phyloP scores from a whole-genome alignment of 805 yeast genomes.

The Ogataea sp. region DNA sequence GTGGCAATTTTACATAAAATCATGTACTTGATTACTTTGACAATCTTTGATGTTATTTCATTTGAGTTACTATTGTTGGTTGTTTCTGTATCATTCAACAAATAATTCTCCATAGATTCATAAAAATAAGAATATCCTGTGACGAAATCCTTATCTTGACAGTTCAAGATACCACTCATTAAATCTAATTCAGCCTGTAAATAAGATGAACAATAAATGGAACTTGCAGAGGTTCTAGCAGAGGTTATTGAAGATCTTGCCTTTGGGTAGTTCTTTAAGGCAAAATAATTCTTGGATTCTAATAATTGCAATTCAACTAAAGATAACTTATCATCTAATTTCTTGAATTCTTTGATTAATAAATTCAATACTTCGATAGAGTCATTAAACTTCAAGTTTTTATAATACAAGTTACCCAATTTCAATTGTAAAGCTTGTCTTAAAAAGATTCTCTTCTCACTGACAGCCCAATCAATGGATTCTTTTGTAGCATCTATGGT shows the following conservation, averaged over 20 bases:
- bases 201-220: conserved; percentile 90
- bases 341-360: conserved; percentile 78
- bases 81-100: conserved; percentile 34
- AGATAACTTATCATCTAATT: conserved; percentile 90
- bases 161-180: conserved; percentile 92
- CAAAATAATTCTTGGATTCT: conserved; percentile 85
- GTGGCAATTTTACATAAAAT: conserved; percentile 89
- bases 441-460: conserved; percentile 77
- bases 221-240: conserved; percentile 95
- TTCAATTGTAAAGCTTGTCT: conserved; percentile 84
- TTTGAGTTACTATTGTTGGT: conserved; percentile 29
- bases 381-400: conserved; percentile 53
- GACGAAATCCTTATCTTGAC: conserved; percentile 93
- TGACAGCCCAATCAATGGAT: conserved; percentile 80
- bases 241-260: conserved; percentile 88
- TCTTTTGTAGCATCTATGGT: conserved; percentile 71
- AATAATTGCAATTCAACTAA: conserved; percentile 91
- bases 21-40: conserved; percentile 85
- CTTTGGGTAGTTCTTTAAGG: conserved; percentile 84
- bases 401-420: conserved; percentile 66
- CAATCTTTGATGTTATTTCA: conserved; percentile 12
- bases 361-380: conserved; percentile 66
- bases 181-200: conserved; percentile 91
- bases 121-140: conserved; percentile 93
- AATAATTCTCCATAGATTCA: conserved; percentile 90